Base-by-base conservation (phyloP, 176 grass and related monocot genomes). In the Otatea glauca region DNA sequence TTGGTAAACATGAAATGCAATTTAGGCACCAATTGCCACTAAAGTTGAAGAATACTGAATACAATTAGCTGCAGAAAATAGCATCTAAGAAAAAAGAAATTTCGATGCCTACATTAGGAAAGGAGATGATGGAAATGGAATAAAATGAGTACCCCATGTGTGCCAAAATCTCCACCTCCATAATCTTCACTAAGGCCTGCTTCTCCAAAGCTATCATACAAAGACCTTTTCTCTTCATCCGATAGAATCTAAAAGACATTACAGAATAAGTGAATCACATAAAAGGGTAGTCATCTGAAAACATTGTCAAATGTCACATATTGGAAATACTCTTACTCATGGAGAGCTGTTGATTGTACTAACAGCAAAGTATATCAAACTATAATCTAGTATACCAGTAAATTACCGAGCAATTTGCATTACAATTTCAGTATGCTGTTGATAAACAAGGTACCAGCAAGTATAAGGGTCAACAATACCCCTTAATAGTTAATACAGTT, bases 171-270 rank as follows among this genome's bases (percentile, higher is more conserved):
- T 75, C 67, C 84, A 65, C 65, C 62, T 74, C 81, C 71, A 74
- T 83, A 85, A 79, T 86, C 84, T 65, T 81, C 85, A 63, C 53
- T 69, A 24, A 89, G 53, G 37, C 92, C 92, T 64, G 72, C 80
- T 87, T 93, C 92, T 81, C 92, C 95, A 86, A 88, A 92, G 38
- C 43, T 87, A 81, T 98, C 92, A 88, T 95, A 98, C 38, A 93
- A 42, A 48, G 92, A 90, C 93, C 92, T 93, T 88, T 95, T 98
- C 23, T 90, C 91, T 83, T 94, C 64, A 72, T 98, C 91, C 15
- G 95, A 94, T 80, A 98, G 90, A 70, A 98, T 68, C 95, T 98
- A 85, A 70, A 86, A 43, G 38, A 77, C 7, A 77, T 51, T 68
- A 80, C 43, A 76, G 7, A 20, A 62, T 76, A 68, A 55, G 60